These are phyloP conservation scores for Polygonum maritimum DNA, from an alignment of 148 eudicot species.

Conservation along the genomic window DNA sequence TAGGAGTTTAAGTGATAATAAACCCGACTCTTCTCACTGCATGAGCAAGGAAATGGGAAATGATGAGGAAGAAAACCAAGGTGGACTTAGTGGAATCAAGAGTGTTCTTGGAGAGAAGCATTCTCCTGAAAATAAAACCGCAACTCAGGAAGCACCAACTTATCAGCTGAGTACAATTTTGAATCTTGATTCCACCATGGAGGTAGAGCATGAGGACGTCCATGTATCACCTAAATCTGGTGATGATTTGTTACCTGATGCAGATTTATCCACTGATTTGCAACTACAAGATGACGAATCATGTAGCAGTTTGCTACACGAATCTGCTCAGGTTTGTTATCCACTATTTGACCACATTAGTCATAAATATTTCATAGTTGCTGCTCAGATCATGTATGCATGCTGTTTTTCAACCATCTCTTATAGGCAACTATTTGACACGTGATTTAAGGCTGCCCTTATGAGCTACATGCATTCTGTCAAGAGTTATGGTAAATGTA, in stretches of 20 bases:
- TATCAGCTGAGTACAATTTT: conserved; percentile 15
- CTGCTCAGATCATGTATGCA: neutral
- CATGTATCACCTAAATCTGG: conserved; percentile 12
- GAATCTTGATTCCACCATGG: conserved; percentile 16
- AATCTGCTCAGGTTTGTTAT: conserved; percentile 5
- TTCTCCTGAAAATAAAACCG: conserved; percentile 25
- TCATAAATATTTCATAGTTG: neutral
- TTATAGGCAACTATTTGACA: neutral
- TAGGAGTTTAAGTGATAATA: conserved; percentile 24
- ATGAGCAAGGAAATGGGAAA: conserved; percentile 11
- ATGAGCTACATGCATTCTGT: neutral
- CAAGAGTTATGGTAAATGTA: neutral
- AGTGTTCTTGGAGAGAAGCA: conserved; percentile 19
- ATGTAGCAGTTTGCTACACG: neutral
- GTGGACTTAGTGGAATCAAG: conserved; percentile 17
- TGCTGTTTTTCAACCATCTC: neutral
- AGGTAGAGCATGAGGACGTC: conserved; percentile 19
- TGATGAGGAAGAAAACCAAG: conserved; percentile 17
- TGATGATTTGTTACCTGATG: conserved; percentile 12
- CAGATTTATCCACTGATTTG: conserved; percentile 13
- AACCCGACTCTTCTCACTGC: neutral
- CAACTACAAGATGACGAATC: conserved; percentile 16
- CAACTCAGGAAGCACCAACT: conserved; percentile 21
- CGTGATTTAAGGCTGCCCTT: neutral
- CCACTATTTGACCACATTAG: neutral